phyloP scores from a whole-genome alignment of 495 filamentous ascomycete species.

The Penicillium angulare region DNA sequence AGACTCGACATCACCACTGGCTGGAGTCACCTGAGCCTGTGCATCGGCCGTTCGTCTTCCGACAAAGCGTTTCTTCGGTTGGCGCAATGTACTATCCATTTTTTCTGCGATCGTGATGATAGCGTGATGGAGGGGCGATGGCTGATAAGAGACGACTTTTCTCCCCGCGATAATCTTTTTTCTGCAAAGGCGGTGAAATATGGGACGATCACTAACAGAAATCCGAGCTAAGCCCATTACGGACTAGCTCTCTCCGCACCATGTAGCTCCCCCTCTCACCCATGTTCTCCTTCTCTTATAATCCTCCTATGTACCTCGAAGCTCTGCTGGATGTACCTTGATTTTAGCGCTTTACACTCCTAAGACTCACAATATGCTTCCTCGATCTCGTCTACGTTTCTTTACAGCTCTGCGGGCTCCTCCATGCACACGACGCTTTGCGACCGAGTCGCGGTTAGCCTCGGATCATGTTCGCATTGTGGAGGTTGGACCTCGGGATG shows the following conservation, averaged over 20 bases:
- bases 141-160: constrained; percentile 1
- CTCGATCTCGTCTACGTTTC: constrained; percentile 19
- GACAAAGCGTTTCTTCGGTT: constrained; percentile 78
- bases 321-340: not conserved
- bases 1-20: constrained; percentile 57
- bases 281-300: constrained; percentile 2
- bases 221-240: constrained; percentile 14
- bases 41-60: constrained; percentile 63
- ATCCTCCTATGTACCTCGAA: not conserved
- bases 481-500: constrained; percentile 93
- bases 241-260: constrained; percentile 28
- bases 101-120: not conserved
- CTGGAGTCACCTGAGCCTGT: constrained; percentile 42
- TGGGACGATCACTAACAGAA: not conserved
- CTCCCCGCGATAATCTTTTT: constrained; percentile 15
- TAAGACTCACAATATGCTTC: not conserved
- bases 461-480: constrained; percentile 66
- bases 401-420: constrained; percentile 36
- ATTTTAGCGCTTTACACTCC: not conserved
- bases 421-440: constrained; percentile 29
- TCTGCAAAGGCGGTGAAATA: not conserved
- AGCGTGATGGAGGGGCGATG: not conserved
- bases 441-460: constrained; percentile 49
- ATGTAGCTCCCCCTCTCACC: constrained; percentile 5
- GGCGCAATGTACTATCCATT: constrained; percentile 30